Evolutionary conservation across 2,329 filamentous ascomycete species (phyloP), one percentile per base, ranked within the genome.

Genomic region (Arachnopeziza araneosa): DNA sequence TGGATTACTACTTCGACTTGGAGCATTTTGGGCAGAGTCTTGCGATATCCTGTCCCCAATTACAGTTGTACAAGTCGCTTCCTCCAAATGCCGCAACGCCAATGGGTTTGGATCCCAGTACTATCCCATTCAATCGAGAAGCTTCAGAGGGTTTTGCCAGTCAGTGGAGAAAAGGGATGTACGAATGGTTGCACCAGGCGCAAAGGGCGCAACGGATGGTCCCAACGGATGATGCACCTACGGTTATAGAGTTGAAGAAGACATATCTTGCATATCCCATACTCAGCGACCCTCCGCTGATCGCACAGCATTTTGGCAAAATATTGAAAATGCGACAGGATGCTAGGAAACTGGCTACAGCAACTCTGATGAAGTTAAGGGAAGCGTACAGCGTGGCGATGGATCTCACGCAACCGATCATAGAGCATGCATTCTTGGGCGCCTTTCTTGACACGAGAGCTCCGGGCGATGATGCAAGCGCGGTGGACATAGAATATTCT

Each of bases 1-100:
- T 70, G 26, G 63, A 62, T 12, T 69, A 67, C 26, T 65, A 71
- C 59, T 67, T 72, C 56, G 69, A 71, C 53, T 53, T 59, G 7
- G 44, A 50, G 12, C 68, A 71, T 58, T 71, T 71, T 49, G 53
- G 61, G 1, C 60, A 65, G 22, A 67, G 65, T 10, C 54, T 72
- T 19, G 54, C 60, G 17, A 50, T 63, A 14, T 68, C 68, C 19
- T 72, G 70, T 55, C 70, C 70, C 1, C 24, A 60, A 50, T 30
- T 71, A 21, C 57, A 59, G 23, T 32, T 71, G 2, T 61, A 62
- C 44, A 49, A 63, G 10, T 54, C 58, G 4, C 53, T 59, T 19
- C 56, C 60, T 44, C 56, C 63, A 24, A 22, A 59, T 1, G 69
- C 70, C 2, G 65, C 70, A 26, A 60, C 61, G n/a, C 44, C 70